These are phyloP conservation scores for Aphanomyces euteiches DNA, from an alignment of 352 stramenopile species.

Conservation along the genomic window DNA sequence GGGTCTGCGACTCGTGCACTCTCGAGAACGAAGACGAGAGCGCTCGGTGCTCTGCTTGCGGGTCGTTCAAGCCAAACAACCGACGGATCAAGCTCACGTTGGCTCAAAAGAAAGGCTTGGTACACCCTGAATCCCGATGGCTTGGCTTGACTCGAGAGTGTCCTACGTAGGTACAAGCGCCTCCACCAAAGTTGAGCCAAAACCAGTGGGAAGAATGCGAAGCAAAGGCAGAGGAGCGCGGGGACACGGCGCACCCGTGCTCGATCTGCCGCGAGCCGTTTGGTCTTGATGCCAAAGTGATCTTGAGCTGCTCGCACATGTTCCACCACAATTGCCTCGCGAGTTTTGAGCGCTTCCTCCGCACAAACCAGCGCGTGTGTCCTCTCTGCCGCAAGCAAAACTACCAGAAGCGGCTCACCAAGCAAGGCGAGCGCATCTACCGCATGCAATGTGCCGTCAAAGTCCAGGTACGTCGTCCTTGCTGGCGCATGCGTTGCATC, in stretches of 20 bases:
- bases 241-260: slow-evolving; percentile 61
- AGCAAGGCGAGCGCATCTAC: slow-evolving; percentile 46
- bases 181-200: slow-evolving; percentile 55
- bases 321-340: slow-evolving; percentile 78
- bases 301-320: slow-evolving; percentile 84
- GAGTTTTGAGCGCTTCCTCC: slow-evolving; percentile 81
- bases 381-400: slow-evolving; percentile 79
- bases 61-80: slow-evolving; percentile 35
- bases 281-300: slow-evolving; percentile 69
- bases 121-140: slow-evolving; percentile 32
- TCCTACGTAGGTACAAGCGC: slow-evolving; percentile 43
- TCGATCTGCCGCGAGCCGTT: slow-evolving; percentile 79
- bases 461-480: slow-evolving; percentile 46
- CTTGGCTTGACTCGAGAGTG: not conserved
- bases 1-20: slow-evolving; percentile 76
- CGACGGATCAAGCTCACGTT: slow-evolving; percentile 46
- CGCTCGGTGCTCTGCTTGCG: slow-evolving; percentile 52
- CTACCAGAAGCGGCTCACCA: slow-evolving; percentile 71
- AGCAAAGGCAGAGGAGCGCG: slow-evolving; percentile 54
- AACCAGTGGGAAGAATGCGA: slow-evolving; percentile 74
- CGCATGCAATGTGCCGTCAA: slow-evolving; percentile 47
- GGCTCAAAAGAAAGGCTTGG: slow-evolving; percentile 66
- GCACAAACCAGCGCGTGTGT: slow-evolving; percentile 72
- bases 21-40: slow-evolving; percentile 61
- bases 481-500: not conserved